Conservation (phyloP, 805 yeast genomes). For the Wickerhamiella nectarea region DNA sequence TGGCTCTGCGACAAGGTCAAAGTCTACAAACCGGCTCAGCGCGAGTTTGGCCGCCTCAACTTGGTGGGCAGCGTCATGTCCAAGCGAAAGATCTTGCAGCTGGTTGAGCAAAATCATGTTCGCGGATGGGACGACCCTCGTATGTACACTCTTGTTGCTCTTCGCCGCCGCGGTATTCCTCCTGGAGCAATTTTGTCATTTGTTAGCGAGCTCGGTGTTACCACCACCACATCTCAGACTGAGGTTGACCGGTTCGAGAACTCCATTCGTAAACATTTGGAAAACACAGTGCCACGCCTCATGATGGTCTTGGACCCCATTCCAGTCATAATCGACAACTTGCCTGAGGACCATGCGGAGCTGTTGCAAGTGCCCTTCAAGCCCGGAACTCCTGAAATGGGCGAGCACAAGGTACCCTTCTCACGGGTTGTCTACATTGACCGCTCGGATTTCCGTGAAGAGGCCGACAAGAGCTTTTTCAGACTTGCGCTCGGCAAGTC, state of each 20-base stretch:
- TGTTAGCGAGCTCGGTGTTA: slow-evolving; percentile 91
- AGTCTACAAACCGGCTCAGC: slow-evolving; percentile 95
- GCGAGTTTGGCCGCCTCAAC: slow-evolving; percentile 95
- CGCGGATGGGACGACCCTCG: slow-evolving; percentile 99
- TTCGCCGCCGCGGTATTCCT: slow-evolving; percentile 95
- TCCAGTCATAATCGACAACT: slow-evolving; percentile 67
- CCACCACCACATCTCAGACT: slow-evolving; percentile 83
- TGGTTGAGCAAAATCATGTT: slow-evolving; percentile 68
- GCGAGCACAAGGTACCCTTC: slow-evolving; percentile 63
- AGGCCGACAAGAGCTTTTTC: slow-evolving; percentile 58
- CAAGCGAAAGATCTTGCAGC: slow-evolving; percentile 87
- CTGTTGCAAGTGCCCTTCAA: slow-evolving; percentile 70
- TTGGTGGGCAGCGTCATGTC: slow-evolving; percentile 89
- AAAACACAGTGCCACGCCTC: slow-evolving; percentile 82
- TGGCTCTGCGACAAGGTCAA: slow-evolving; percentile 95
- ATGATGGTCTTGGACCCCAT: slow-evolving; percentile 88
- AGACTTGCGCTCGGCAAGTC: slow-evolving; percentile 89
- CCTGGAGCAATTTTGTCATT: slow-evolving; percentile 94
- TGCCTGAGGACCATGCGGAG: slow-evolving; percentile 62
- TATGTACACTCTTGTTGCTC: slow-evolving; percentile 83
- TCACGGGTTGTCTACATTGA: slow-evolving; percentile 73
- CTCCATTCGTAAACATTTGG: slow-evolving; percentile 76
- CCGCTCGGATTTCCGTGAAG: slow-evolving; percentile 67
- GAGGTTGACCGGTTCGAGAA: slow-evolving; percentile 82
- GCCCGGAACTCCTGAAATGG: slow-evolving; percentile 69